Conservation (phyloP, 495 filamentous ascomycete species). For the Paragyromitra xinjiangensis region DNA sequence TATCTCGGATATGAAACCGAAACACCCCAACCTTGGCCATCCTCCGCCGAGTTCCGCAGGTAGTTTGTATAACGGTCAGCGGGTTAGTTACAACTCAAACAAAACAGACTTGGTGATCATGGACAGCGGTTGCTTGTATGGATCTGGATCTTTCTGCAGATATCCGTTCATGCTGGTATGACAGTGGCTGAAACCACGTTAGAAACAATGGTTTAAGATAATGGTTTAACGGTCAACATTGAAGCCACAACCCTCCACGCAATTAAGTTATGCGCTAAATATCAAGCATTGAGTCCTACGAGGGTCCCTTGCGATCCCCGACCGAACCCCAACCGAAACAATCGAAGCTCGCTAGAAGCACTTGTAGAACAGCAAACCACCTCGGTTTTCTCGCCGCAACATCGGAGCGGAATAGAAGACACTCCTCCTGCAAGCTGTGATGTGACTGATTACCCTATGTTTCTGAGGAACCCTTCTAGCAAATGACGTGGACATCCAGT, state of each 20-base stretch:
- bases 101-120: slow-evolving; percentile 11
- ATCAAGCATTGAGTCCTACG: slow-evolving; percentile 26
- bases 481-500: slow-evolving; percentile 45
- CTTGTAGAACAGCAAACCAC: slow-evolving; percentile 19
- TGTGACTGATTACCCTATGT: slow-evolving; percentile 27
- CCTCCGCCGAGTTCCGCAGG: slow-evolving; percentile 2
- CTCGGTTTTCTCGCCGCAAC: slow-evolving; percentile 43
- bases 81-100: slow-evolving; percentile 4
- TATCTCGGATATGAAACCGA: slow-evolving; percentile 55
- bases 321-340: slow-evolving; percentile 19
- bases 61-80: slow-evolving; percentile 18
- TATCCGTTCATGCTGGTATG: slow-evolving; percentile 11
- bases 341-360: slow-evolving; percentile 45
- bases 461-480: background rate
- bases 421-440: slow-evolving; percentile 16
- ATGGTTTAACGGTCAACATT: background rate
- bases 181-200: slow-evolving; percentile 30
- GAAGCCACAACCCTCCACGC: slow-evolving; percentile 16
- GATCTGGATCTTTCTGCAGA: slow-evolving; percentile 19
- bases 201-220: background rate
- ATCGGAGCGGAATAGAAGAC: background rate
- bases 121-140: background rate
- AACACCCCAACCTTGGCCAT: slow-evolving; percentile 42
- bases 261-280: slow-evolving; percentile 30
- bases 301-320: slow-evolving; percentile 42